phyloP scores from a whole-genome alignment of 495 filamentous ascomycete genomes.

The Talaromyces trachyspermus region DNA sequence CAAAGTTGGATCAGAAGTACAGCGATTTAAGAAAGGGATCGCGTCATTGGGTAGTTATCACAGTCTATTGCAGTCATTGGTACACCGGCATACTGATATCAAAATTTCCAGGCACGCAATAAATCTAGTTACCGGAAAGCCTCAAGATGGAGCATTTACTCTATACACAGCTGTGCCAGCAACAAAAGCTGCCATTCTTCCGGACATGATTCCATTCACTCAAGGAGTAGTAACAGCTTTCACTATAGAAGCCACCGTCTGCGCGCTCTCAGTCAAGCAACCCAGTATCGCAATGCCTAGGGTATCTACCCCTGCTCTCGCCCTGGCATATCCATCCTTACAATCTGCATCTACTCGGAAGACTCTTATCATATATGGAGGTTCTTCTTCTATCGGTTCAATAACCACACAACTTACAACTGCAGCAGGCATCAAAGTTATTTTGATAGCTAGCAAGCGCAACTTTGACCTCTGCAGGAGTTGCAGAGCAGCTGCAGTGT shows the following conservation, averaged over 20 bases:
- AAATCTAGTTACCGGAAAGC: slow-evolving; percentile 43
- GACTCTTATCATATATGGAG: slow-evolving; percentile 53
- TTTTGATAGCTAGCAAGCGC: slow-evolving; percentile 44
- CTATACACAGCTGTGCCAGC: slow-evolving; percentile 19
- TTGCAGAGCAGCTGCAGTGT: slow-evolving; percentile 48
- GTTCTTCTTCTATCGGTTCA: slow-evolving; percentile 49
- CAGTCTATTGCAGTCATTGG: too few species aligned
- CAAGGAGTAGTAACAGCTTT: slow-evolving; percentile 30
- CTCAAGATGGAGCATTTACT: slow-evolving; percentile 25
- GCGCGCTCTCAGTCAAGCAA: slow-evolving; percentile 23
- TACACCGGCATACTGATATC: too few species aligned
- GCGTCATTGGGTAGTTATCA: slow-evolving; percentile 30
- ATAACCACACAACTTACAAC: slow-evolving; percentile 55
- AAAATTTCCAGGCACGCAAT: slow-evolving; percentile 56
- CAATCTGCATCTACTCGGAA: slow-evolving; percentile 15
- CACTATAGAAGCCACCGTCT: slow-evolving; percentile 24
- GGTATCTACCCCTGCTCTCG: slow-evolving; percentile 29
- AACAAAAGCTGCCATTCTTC: slow-evolving; percentile 25
- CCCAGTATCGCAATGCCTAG: slow-evolving; percentile 21
- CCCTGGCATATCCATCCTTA: slow-evolving; percentile 27
- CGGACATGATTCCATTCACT: slow-evolving; percentile 23
- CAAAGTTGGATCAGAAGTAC: slow-evolving; percentile 26
- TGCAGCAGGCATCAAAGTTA: slow-evolving; percentile 51
- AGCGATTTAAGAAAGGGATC: slow-evolving; percentile 34
- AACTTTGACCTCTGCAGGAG: slow-evolving; percentile 46